phyloP scores from a whole-genome alignment of 768 basidiomycete species.

The Lentinula edodes region DNA sequence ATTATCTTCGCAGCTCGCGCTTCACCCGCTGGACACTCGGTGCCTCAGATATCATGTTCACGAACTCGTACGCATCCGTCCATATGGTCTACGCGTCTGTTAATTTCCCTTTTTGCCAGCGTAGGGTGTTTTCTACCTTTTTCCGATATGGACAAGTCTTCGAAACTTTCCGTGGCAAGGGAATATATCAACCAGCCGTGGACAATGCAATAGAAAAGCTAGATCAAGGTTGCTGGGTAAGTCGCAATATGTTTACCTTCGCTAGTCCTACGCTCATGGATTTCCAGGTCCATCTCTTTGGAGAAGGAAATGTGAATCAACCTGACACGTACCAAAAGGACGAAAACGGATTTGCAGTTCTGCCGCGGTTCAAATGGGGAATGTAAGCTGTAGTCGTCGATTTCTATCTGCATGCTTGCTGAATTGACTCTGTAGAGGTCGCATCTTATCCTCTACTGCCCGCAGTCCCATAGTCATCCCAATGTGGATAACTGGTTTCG shows the following conservation, averaged over 20 bases:
- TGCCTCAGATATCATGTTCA: constrained; percentile 92
- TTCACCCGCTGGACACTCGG: constrained; percentile 89
- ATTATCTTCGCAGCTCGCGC: constrained; percentile 46
- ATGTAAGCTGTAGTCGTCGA: constrained; percentile 47
- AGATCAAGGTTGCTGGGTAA: constrained; percentile 81
- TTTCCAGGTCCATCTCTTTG: constrained; percentile 81
- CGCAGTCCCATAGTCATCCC: constrained; percentile 79
- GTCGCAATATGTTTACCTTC: constrained; percentile 18
- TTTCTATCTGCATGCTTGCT: neutral
- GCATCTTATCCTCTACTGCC: constrained; percentile 63
- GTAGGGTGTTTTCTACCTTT: constrained; percentile 76
- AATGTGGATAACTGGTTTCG: constrained; percentile 94
- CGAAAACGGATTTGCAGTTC: constrained; percentile 34
- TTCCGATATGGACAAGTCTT: constrained; percentile 88
- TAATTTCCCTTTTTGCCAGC: constrained; percentile 19
- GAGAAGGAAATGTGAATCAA: constrained; percentile 87
- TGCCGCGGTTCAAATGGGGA: constrained; percentile 93
- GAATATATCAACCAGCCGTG: constrained; percentile 83
- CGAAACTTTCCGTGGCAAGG: constrained; percentile 88
- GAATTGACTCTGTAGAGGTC: constrained; percentile 44
- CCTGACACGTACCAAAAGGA: constrained; percentile 42
- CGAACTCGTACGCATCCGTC: constrained; percentile 62
- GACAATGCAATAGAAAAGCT: constrained; percentile 79
- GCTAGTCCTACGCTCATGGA: neutral
- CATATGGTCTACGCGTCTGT: neutral